Evolutionary conservation across 345 rosid genomes (phyloP).

Genomic region (Salix caprea): DNA sequence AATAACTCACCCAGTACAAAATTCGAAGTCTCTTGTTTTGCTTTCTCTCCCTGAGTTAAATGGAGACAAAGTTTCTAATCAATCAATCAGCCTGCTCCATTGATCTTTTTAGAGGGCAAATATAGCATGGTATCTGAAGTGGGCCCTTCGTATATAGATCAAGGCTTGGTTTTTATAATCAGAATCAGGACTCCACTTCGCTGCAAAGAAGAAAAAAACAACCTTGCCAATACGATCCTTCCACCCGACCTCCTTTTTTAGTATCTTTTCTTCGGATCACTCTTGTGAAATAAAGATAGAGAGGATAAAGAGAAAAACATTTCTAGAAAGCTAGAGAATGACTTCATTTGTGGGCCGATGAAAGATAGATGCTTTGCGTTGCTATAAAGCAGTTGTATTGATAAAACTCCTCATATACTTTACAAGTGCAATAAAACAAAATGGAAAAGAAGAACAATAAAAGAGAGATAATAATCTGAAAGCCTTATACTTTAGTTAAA

Average conservation of each 20-base stretch:
- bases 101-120: too few relatives aligned
- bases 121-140: slow-evolving; percentile 19
- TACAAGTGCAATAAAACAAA: slow-evolving; percentile 24
- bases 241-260: slow-evolving; percentile 13
- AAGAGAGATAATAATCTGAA: neutral
- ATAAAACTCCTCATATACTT: slow-evolving; percentile 13
- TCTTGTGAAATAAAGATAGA: slow-evolving; percentile 19
- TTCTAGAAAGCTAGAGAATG: slow-evolving; percentile 39
- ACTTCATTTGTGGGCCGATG: slow-evolving; percentile 38
- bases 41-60: slow-evolving; percentile 24
- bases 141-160: slow-evolving; percentile 24
- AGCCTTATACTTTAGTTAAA: slow-evolving; percentile 12
- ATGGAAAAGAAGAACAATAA: slow-evolving; percentile 2
- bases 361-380: slow-evolving; percentile 43
- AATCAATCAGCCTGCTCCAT: slow-evolving; percentile 17
- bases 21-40: slow-evolving; percentile 25
- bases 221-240: slow-evolving; percentile 26
- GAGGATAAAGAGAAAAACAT: slow-evolving; percentile 28
- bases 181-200: slow-evolving; percentile 51
- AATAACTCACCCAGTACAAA: neutral
- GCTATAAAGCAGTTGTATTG: slow-evolving; percentile 41
- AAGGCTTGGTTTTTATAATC: slow-evolving; percentile 33
- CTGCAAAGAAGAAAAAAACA: neutral
- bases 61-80: slow-evolving; percentile 42
- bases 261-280: slow-evolving; percentile 18